Percentiles rank a stretch among this genome's conserved stretches.
phyloP scores from a whole-genome alignment of 1,284 basidiomycete genomes.

The Gomphus bonarii region DNA sequence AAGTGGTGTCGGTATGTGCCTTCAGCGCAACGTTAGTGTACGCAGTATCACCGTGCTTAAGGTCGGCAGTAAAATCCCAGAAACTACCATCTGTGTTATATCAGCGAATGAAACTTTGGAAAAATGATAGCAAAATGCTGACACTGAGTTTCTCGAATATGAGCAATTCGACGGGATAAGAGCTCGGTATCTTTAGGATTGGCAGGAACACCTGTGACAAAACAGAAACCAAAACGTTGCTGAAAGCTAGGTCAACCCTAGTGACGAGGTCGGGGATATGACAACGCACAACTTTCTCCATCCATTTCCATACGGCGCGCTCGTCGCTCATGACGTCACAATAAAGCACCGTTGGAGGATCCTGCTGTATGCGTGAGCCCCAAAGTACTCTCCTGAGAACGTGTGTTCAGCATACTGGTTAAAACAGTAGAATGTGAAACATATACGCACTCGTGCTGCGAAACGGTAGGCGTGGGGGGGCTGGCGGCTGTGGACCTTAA shows the following conservation, averaged over 20 bases:
- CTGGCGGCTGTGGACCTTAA: slow-evolving; percentile 20
- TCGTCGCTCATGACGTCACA: slow-evolving; percentile 70
- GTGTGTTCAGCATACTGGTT: slow-evolving; percentile 6
- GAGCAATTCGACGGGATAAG: slow-evolving; percentile 69
- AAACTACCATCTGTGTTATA: slow-evolving; percentile 67
- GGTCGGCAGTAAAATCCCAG: slow-evolving; percentile 94
- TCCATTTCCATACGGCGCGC: slow-evolving; percentile 68
- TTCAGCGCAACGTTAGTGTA: slow-evolving; percentile 85
- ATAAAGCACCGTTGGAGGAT: slow-evolving; percentile 71
- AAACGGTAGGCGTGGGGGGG: slow-evolving; percentile 7
- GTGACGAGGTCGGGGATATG: neutral
- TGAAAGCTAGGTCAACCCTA: slow-evolving; percentile 20
- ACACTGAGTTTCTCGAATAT: slow-evolving; percentile 94
- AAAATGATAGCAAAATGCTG: slow-evolving; percentile 18
- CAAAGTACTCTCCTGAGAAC: slow-evolving; percentile 61
- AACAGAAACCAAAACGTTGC: slow-evolving; percentile 85
- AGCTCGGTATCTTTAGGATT: slow-evolving; percentile 81
- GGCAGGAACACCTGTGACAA: slow-evolving; percentile 73
- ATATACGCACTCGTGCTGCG: slow-evolving; percentile 31
- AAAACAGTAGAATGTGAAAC: neutral
- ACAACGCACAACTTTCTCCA: slow-evolving; percentile 66
- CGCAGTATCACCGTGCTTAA: slow-evolving; percentile 71
- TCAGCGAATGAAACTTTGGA: slow-evolving; percentile 7
- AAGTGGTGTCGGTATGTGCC: slow-evolving; percentile 94
- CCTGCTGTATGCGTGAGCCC: slow-evolving; percentile 67